Percentiles rank a stretch among this genome's conserved stretches.
phyloP scores from a whole-genome alignment of 331 rosid genomes.

The Quercus phellos region DNA sequence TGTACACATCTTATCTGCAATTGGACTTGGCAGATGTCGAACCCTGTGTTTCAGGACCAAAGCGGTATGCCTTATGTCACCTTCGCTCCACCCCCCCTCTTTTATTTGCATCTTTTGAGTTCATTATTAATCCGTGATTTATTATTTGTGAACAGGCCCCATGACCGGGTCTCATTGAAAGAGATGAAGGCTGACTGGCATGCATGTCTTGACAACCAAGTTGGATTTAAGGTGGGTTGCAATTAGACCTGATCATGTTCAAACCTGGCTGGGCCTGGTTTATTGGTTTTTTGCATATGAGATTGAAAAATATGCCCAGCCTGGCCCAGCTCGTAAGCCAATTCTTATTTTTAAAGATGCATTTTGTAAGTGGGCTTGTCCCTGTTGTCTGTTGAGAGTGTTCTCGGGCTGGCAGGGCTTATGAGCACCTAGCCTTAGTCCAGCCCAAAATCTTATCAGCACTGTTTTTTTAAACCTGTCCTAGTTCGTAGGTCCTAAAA shows the following conservation, averaged over 20 bases:
- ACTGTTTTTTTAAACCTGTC: background rate
- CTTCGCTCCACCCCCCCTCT: background rate
- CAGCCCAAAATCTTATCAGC: background rate
- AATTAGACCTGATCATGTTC: background rate
- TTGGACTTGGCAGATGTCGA: conserved; percentile 13
- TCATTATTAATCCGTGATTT: background rate
- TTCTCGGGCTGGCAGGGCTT: no score
- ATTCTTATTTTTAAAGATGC: background rate
- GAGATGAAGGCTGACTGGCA: conserved; percentile 13
- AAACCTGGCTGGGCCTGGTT: background rate
- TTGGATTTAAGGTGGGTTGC: conserved; percentile 6
- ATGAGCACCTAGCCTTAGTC: no score
- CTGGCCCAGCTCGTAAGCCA: background rate
- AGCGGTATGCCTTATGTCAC: background rate
- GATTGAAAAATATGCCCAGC: background rate
- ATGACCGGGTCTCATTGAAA: conserved; percentile 5
- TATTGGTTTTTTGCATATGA: background rate
- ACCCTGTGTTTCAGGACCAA: conserved; percentile 12
- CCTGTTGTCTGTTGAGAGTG: no score
- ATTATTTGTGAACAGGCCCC: background rate
- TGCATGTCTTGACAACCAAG: conserved; percentile 9
- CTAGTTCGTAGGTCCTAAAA: background rate
- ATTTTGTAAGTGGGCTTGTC: background rate
- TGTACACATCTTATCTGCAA: conserved; percentile 17
- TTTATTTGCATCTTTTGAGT: background rate